Percentiles rank a stretch among this genome's conserved stretches.
These are phyloP conservation scores for Dipteronia dyeriana DNA, from an alignment of 345 rosid species.

Conservation along the genomic window DNA sequence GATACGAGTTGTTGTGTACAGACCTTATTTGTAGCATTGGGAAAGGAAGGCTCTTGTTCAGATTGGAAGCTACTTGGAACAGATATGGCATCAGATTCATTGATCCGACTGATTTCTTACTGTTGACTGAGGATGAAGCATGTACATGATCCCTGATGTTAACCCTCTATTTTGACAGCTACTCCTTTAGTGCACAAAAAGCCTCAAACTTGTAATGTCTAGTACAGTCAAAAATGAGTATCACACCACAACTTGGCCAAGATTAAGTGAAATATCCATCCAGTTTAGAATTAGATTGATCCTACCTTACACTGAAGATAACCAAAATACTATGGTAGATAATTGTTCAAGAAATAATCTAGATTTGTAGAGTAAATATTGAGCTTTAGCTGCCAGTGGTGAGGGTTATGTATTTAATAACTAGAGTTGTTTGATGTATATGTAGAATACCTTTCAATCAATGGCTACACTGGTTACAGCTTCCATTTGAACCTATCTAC, in stretches of 20 bases:
- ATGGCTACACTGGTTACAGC: not conserved
- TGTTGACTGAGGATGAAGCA: not conserved
- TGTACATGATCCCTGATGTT: not conserved
- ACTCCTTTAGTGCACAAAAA: not conserved
- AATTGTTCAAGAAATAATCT: not conserved
- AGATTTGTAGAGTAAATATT: not conserved
- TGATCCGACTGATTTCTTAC: conserved; percentile 3
- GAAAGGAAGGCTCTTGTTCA: not conserved
- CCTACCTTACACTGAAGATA: not conserved
- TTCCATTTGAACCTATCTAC: not conserved
- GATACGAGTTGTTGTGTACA: conserved; percentile 7
- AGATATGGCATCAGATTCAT: conserved; percentile 1
- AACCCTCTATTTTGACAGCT: not conserved
- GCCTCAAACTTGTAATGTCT: not conserved
- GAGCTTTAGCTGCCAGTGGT: conserved; percentile 4
- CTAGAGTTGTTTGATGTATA: not conserved
- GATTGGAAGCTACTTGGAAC: conserved; percentile 3
- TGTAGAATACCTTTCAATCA: not conserved
- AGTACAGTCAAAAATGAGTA: not conserved
- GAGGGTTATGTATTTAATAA: not conserved
- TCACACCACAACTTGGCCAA: not conserved
- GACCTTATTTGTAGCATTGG: conserved; percentile 7
- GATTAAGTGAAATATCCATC: not conserved
- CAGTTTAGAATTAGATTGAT: not conserved
- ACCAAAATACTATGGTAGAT: not conserved